Percentiles rank a stretch among this genome's conserved stretches.
These are phyloP conservation scores for Endocladia muricata DNA, from an alignment of 31 red algal genomes.

Conservation along the genomic window DNA sequence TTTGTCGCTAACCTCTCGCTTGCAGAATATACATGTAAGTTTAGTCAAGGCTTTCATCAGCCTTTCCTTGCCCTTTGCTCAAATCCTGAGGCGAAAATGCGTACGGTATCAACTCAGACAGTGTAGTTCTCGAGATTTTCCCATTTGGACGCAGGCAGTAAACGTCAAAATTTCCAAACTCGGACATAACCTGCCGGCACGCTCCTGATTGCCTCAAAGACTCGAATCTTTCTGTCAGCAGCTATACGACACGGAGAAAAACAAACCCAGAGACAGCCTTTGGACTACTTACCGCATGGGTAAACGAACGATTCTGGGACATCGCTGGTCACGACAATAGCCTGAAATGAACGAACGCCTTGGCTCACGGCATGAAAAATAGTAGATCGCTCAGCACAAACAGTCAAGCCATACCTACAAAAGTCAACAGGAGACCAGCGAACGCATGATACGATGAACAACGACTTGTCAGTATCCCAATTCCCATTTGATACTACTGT, in stretches of 20 bases:
- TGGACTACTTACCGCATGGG: slow-evolving; percentile 54
- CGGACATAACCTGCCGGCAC: slow-evolving; percentile 79
- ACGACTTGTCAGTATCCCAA: too few species aligned
- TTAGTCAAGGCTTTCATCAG: too few species aligned
- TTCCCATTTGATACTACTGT: too few species aligned
- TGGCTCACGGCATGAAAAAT: slow-evolving; percentile 64
- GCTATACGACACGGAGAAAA: too few species aligned
- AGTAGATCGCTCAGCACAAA: slow-evolving; percentile 77
- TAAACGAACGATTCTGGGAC: slow-evolving; percentile 59
- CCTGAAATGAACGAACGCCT: slow-evolving; percentile 49
- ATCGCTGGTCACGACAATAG: slow-evolving; percentile 75
- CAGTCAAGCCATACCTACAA: slow-evolving; percentile 78
- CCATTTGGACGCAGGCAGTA: slow-evolving; percentile 73
- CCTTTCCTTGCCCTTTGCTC: slow-evolving; percentile 42
- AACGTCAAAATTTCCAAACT: slow-evolving; percentile 87
- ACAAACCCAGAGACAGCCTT: too few species aligned
- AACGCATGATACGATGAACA: too few species aligned
- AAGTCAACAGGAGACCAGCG: too few species aligned
- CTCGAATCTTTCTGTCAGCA: too few species aligned
- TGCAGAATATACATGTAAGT: too few species aligned
- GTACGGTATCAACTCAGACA: slow-evolving; percentile 57
- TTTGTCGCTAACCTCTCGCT: too few species aligned
- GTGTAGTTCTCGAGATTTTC: slow-evolving; percentile 47
- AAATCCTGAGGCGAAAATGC: slow-evolving; percentile 71
- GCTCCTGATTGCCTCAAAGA: too few species aligned